Evolutionary conservation across 2,329 filamentous ascomycete species (phyloP).

Genomic region (Monosporascus cannonballus): DNA sequence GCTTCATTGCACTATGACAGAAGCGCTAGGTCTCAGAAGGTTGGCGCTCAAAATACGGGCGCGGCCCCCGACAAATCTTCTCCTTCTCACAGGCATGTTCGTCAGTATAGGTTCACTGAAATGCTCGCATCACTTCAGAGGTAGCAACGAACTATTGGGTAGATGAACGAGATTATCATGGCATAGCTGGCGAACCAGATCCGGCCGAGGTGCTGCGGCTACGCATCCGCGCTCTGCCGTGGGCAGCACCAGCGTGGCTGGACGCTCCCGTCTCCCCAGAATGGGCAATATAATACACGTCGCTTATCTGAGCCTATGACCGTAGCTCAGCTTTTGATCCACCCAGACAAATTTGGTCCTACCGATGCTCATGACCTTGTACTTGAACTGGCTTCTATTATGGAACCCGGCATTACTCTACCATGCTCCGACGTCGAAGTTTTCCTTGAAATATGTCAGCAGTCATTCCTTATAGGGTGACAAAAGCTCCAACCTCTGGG

Average conservation of each 20-base stretch:
- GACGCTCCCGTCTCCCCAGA: neutral
- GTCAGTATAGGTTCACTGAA: too few relatives aligned
- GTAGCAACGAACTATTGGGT: too few relatives aligned
- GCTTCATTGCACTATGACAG: too few relatives aligned
- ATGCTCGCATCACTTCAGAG: too few relatives aligned
- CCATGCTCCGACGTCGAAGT: slow-evolving; percentile 89
- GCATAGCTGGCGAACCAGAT: neutral
- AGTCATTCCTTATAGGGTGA: neutral
- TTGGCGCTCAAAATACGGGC: too few relatives aligned
- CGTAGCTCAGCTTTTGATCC: neutral
- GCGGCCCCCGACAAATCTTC: too few relatives aligned
- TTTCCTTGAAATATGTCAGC: slow-evolving; percentile 59
- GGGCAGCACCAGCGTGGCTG: neutral
- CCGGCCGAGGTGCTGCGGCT: neutral
- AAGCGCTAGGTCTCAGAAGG: too few relatives aligned
- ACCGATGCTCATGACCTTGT: neutral
- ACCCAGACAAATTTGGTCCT: neutral
- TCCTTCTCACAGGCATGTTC: too few relatives aligned
- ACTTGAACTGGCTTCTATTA: neutral
- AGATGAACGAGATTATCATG: neutral
- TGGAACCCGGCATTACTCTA: slow-evolving; percentile 34
- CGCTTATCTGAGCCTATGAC: neutral
- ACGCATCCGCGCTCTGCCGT: neutral
- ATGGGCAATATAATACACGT: neutral
- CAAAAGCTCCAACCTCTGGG: slow-evolving; percentile 61